These are phyloP conservation scores for Penicillium dipodomyicola DNA, from an alignment of 495 filamentous ascomycete genomes.

Conservation along the genomic window DNA sequence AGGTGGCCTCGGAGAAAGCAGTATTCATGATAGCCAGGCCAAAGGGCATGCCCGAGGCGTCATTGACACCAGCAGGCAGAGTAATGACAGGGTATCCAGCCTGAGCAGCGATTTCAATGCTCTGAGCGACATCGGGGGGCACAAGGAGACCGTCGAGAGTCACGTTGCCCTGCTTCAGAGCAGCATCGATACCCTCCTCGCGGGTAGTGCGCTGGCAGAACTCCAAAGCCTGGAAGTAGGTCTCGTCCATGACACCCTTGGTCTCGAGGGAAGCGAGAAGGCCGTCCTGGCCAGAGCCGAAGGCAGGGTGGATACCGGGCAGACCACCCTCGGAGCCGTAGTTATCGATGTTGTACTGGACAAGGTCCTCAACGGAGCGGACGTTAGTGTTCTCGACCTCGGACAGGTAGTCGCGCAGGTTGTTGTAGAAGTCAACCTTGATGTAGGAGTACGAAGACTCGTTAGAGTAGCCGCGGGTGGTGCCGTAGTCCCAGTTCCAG, in stretches of 20 bases:
- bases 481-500: conserved; percentile 74
- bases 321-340: conserved; percentile 67
- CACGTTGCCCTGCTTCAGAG: conserved; percentile 49
- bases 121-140: conserved; percentile 64
- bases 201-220: conserved; percentile 59
- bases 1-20: conserved; percentile 58
- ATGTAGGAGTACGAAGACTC: conserved; percentile 70
- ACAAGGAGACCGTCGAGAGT: conserved; percentile 61
- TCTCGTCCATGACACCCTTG: conserved; percentile 60
- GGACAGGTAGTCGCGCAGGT: conserved; percentile 62
- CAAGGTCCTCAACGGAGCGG: conserved; percentile 62
- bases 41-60: conserved; percentile 63
- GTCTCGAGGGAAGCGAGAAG: conserved; percentile 60
- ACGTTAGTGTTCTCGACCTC: conserved; percentile 64
- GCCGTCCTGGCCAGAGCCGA: conserved; percentile 67
- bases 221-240: conserved; percentile 61
- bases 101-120: conserved; percentile 54
- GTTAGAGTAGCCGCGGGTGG: conserved; percentile 59
- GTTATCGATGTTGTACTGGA: conserved; percentile 66
- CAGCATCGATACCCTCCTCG: conserved; percentile 67
- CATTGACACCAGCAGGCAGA: conserved; percentile 56
- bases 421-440: conserved; percentile 77
- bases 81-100: conserved; percentile 71
- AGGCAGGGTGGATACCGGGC: conserved; percentile 61
- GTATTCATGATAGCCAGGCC: conserved; percentile 65